Evolutionary conservation across 768 basidiomycete species (phyloP).

Genomic region (Myochromella boudieri): DNA sequence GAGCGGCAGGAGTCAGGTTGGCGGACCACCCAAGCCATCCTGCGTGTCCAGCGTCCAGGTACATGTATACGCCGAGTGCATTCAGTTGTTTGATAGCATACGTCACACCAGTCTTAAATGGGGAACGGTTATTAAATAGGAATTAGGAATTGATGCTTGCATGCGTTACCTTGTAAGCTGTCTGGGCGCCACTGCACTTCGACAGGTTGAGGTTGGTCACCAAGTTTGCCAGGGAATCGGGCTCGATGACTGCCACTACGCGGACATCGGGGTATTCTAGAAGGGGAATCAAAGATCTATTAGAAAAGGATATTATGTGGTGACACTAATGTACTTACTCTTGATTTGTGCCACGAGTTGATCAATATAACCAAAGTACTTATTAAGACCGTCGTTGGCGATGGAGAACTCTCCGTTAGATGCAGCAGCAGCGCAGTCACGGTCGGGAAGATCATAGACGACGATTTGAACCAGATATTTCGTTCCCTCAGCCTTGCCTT

Average conservation of each 20-base stretch:
- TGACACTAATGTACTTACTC: constrained; percentile 29
- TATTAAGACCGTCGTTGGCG: constrained; percentile 52
- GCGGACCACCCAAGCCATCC: constrained; percentile 73
- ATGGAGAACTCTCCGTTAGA: constrained; percentile 69
- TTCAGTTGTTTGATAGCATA: constrained; percentile 60
- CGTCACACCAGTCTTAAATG: constrained; percentile 40
- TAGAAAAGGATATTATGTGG: background rate
- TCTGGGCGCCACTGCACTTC: constrained; percentile 54
- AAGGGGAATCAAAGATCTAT: background rate
- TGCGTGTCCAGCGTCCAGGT: constrained; percentile 63
- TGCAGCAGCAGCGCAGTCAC: constrained; percentile 64
- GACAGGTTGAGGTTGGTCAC: constrained; percentile 64
- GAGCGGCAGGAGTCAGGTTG: constrained; percentile 58
- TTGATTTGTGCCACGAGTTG: constrained; percentile 57
- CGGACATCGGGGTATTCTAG: constrained; percentile 58
- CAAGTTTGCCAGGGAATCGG: constrained; percentile 67
- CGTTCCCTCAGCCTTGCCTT: constrained; percentile 41
- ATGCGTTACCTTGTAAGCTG: constrained; percentile 44
- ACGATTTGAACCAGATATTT: constrained; percentile 53
- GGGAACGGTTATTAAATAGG: background rate
- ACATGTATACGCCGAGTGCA: constrained; percentile 55
- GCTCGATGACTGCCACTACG: constrained; percentile 65
- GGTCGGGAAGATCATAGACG: constrained; percentile 62
- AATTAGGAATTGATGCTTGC: background rate
- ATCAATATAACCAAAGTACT: constrained; percentile 63